Percentiles rank a stretch among this genome's conserved stretches.
phyloP scores from a whole-genome alignment of 345 rosid genomes.

The Mangifera indica region DNA sequence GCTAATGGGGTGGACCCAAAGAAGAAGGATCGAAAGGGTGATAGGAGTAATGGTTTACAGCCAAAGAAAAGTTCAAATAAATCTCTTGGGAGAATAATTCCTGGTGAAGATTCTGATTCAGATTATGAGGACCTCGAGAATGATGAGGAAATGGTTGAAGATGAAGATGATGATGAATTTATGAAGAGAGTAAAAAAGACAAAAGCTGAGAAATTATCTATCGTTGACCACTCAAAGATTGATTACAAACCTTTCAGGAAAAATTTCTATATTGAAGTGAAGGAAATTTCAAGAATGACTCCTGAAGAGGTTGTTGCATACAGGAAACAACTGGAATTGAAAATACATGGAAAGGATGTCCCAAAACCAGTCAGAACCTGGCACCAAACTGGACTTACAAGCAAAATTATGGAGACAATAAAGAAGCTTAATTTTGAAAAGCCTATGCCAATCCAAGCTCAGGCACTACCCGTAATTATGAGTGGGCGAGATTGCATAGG shows the following conservation, averaged over 20 bases:
- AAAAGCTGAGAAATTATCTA: constrained; percentile 82
- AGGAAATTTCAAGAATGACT: constrained; percentile 78
- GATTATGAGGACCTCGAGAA: constrained; percentile 65
- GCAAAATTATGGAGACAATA: constrained; percentile 79
- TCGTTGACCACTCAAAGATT: constrained; percentile 92
- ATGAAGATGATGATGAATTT: constrained; percentile 95
- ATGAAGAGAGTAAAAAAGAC: constrained; percentile 99
- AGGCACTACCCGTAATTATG: constrained; percentile 91
- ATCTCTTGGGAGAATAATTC: constrained; percentile 85
- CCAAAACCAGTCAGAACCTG: constrained; percentile 85
- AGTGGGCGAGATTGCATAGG: constrained; percentile 99
- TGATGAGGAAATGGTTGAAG: constrained; percentile 62
- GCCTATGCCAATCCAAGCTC: constrained; percentile 98
- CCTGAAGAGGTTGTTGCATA: constrained; percentile 74
- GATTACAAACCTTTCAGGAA: constrained; percentile 80
- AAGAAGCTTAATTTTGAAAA: constrained; percentile 84
- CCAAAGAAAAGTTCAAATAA: constrained; percentile 58
- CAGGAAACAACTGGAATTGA: constrained; percentile 85
- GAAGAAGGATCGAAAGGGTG: constrained; percentile 36
- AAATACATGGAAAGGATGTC: constrained; percentile 94
- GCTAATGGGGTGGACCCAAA: constrained; percentile 29
- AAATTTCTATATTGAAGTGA: constrained; percentile 84
- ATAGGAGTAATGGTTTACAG: constrained; percentile 40
- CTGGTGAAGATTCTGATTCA: constrained; percentile 93
- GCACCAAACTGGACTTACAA: constrained; percentile 93